Evolutionary conservation across 441 rosid species (phyloP), one percentile per base, ranked within the genome.

Genomic region (Raphanus hybrid): DNA sequence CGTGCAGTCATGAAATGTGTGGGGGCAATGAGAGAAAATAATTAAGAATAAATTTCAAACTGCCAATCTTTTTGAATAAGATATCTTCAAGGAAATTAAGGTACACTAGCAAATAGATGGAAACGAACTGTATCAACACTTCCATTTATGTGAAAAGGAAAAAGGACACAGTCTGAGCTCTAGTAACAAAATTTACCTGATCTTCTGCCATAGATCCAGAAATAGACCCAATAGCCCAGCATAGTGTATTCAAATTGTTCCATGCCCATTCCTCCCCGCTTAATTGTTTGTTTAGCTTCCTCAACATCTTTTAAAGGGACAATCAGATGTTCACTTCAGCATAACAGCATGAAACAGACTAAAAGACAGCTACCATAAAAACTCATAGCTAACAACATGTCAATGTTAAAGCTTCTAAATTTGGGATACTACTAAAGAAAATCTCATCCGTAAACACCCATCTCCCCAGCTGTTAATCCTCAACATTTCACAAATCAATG

Each of bases 161-260:
- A 55, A 55, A 18, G 29, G 12, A 57, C 20, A 18, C 61, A 57
- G 61, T 18, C 61, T 18, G 61, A 18, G 61, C 61, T 57, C 5
- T 8, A 18, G 29, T 20, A 18, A 18, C 27, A 57, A 57, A 57
- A 18, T 8, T 69, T 87, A 97, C 99, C 97, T 97, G 99, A 52
- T 97, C 99, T 83, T 97, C 99, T 85, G 88, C 83, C 99, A 97
- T 97, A 79, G 99, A 97, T 68, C 99, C 99, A 67, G 99, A 97
- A 37, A 97, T 97, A 64, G 99, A 97, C 72, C 99, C 99, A 74
- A 97, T 97, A 69, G 99, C 99, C 99, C 99, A 97, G 86, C 99
- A 97, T 70, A 97, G 82, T 6, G 99, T 97, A 82, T 94, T 97
- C 69, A 97, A 71, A 69, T 94, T 97, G 84, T 97, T 97, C 99